Base-by-base conservation (phyloP, 805 yeast genomes). In the Kluyveromyces wickerhamii region DNA sequence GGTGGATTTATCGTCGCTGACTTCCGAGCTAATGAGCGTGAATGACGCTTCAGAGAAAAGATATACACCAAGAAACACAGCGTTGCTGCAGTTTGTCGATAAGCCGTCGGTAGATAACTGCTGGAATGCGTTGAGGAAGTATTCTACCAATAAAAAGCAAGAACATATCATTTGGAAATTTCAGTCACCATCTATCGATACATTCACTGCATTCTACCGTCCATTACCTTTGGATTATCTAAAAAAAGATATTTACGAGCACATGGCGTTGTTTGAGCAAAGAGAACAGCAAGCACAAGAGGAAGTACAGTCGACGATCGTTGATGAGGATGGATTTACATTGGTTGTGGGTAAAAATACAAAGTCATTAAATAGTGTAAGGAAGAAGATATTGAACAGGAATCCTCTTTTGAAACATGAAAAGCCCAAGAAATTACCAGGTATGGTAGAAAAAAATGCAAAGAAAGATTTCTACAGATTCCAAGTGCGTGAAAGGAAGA, bases 291-390 rank as follows among this genome's bases (percentile, higher is more conserved):
- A 70, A 39, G 74, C 77, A 2, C 64, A 65, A 19, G 77, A 74
- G 23, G 67, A 69, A 36, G 65, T 65, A 8, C 74, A 75, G 63
- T 69, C 71, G 18, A 68, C 72, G 29, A 49, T 73, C 21, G 92
- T 87, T 3, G 97, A 88, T 56, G 96, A 82, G 44, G 96, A 88
- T 56, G 97, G 96, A 2, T 88, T 88, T 62, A 86, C 95, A 1
- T 63, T 83, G 51, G 97, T 88, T 28, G 94, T 87, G 14, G 86
- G 92, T 8, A 70, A 84, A 32, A 88, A 84, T 52, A 73, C 95
- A 43, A 86, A 84, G 66, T 77, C 92, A 2, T 73, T 79, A 57
- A 57, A 57, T 32, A 52, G 60, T 10, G 49, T 56, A 27, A 48
- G 54, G 41, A 55, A 52, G 40, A 54, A 56, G 35, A 51, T 56